A percentile compares a stretch with the other conserved stretches of the same genome.
phyloP scores from a whole-genome alignment of 2,329 filamentous ascomycete species.

The Bisporella sp. region DNA sequence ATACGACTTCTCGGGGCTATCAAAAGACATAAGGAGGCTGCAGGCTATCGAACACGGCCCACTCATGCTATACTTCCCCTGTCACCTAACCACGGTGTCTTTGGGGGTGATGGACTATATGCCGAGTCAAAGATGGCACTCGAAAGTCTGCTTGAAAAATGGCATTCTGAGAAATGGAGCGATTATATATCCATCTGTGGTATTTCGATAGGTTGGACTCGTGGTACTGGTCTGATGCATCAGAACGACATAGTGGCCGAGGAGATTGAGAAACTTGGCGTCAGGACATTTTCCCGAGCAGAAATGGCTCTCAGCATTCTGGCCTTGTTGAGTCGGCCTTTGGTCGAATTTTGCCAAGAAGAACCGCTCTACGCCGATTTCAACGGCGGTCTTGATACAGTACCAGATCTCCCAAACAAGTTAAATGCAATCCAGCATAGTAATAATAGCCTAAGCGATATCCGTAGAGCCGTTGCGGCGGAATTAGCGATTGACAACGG shows the following conservation, averaged over 20 bases:
- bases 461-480: slow-evolving; percentile 17
- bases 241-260: slow-evolving; percentile 95
- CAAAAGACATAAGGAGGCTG: slow-evolving; percentile 78
- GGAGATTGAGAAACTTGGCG: slow-evolving; percentile 86
- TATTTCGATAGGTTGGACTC: slow-evolving; percentile 96
- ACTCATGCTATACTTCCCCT: slow-evolving; percentile 53
- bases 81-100: slow-evolving; percentile 97
- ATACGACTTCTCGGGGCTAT: slow-evolving; percentile 80
- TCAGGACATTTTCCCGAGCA: slow-evolving; percentile 94
- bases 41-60: slow-evolving; percentile 83
- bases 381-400: slow-evolving; percentile 28
- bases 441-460: slow-evolving; percentile 15
- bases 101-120: slow-evolving; percentile 92
- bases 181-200: slow-evolving; percentile 95
- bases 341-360: slow-evolving; percentile 26
- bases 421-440: slow-evolving; percentile 16
- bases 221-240: slow-evolving; percentile 91
- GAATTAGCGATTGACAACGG: not conserved
- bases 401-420: slow-evolving; percentile 23
- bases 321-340: slow-evolving; percentile 24
- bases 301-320: slow-evolving; percentile 58
- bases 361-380: slow-evolving; percentile 33
- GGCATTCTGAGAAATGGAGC: slow-evolving; percentile 92
- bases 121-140: slow-evolving; percentile 93
- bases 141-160: slow-evolving; percentile 93